A percentile compares a stretch with the other conserved stretches of the same genome.
Conservation (phyloP, 352 stramenopile species). For the Hyaloperonospora brassicae region DNA sequence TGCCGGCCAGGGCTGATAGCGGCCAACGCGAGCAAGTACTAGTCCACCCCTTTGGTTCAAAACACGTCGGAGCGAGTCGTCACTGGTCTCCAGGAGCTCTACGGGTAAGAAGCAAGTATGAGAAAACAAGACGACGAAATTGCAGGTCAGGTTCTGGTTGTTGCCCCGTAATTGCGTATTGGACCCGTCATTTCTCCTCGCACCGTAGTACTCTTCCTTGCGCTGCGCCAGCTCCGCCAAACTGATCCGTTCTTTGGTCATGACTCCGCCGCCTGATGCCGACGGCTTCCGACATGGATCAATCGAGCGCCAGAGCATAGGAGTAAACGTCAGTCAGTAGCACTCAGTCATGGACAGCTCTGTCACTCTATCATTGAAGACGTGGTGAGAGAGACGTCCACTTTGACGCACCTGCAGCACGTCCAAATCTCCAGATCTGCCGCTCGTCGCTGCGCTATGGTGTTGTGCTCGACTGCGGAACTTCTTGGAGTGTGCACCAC, state of each 20-base stretch:
- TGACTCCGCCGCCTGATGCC: slow-evolving; percentile 11
- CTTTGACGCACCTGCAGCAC: slow-evolving; percentile 8
- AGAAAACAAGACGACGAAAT: not conserved
- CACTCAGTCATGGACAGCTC: slow-evolving; percentile 4
- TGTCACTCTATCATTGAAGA: not conserved
- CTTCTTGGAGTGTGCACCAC: slow-evolving; percentile 11
- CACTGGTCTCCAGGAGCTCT: slow-evolving; percentile 58
- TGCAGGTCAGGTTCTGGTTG: not conserved
- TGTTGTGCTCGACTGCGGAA: slow-evolving; percentile 10
- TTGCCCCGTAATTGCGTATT: not conserved
- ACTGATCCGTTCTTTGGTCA: slow-evolving; percentile 37
- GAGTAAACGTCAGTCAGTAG: slow-evolving; percentile 1
- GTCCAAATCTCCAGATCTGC: slow-evolving; percentile 12
- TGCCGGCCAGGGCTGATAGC: slow-evolving; percentile 77
- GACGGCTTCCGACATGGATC: slow-evolving; percentile 6
- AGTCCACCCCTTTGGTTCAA: slow-evolving; percentile 73
- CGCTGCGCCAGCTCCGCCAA: slow-evolving; percentile 32
- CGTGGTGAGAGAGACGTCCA: not conserved
- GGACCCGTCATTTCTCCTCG: not conserved
- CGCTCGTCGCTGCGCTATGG: slow-evolving; percentile 8
- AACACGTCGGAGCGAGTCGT: slow-evolving; percentile 46
- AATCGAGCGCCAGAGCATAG: not conserved
- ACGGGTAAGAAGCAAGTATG: slow-evolving; percentile 5
- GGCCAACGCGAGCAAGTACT: slow-evolving; percentile 68
- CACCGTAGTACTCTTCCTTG: slow-evolving; percentile 54